Conservation (phyloP, 2,329 filamentous ascomycete species). For the Exophiala aquamarina region DNA sequence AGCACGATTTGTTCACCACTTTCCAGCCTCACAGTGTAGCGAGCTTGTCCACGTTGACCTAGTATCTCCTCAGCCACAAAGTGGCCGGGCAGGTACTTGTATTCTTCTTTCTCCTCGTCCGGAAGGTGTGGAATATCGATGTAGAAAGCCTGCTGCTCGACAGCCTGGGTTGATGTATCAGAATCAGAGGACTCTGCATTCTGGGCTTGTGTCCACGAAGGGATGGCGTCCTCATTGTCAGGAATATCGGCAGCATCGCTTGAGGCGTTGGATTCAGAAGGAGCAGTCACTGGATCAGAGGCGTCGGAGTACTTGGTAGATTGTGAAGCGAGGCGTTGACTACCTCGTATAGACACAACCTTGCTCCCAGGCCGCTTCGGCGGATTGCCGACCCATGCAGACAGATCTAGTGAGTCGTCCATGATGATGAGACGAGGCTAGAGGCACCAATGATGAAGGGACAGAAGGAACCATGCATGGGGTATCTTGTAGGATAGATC, state of each 20-base stretch:
- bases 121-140: constrained; percentile 35
- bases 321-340: neutral
- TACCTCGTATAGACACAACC: neutral
- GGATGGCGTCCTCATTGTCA: constrained; percentile 12
- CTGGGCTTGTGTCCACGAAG: neutral
- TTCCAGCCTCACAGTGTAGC: constrained; percentile 35
- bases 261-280: constrained; percentile 3
- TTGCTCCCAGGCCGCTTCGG: constrained; percentile 8
- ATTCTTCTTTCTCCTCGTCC: constrained; percentile 35
- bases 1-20: constrained; percentile 38
- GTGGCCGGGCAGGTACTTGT: constrained; percentile 41
- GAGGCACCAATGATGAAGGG: too few species aligned
- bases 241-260: constrained; percentile 16
- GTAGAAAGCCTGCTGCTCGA: constrained; percentile 20
- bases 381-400: constrained; percentile 24
- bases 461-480: neutral
- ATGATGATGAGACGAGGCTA: too few species aligned
- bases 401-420: constrained; percentile 11
- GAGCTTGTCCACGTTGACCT: constrained; percentile 28
- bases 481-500: too few species aligned
- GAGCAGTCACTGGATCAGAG: neutral
- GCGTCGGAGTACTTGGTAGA: neutral
- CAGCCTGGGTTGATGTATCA: too few species aligned
- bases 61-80: constrained; percentile 36
- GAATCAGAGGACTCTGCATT: neutral